These are phyloP conservation scores for Sedum album DNA, from an alignment of 164 flowering plant genomes.

Conservation along the genomic window DNA sequence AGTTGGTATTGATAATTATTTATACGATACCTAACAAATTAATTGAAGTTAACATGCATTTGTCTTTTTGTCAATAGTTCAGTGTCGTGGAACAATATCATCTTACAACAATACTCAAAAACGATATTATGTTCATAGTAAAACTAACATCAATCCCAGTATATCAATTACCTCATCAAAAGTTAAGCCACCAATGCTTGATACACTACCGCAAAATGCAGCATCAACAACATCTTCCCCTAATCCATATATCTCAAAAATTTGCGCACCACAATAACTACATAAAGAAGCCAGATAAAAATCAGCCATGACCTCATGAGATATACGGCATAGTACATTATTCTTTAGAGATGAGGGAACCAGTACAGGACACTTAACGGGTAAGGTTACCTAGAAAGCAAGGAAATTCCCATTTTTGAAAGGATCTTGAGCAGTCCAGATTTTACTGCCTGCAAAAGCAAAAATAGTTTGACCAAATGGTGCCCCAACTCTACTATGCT, in stretches of 20 bases:
- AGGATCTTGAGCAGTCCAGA: conserved; percentile 93
- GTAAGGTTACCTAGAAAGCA: conserved; percentile 75
- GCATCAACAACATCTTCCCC: conserved; percentile 82
- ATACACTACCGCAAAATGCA: conserved; percentile 82
- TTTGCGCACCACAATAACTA: conserved; percentile 98
- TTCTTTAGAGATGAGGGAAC: background rate
- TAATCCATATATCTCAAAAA: conserved; percentile 92
- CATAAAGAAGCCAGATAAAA: conserved; percentile 12
- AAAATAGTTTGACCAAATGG: background rate
- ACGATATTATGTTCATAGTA: conserved; percentile 14
- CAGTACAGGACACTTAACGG: background rate
- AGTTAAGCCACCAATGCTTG: conserved; percentile 79
- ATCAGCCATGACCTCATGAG: conserved; percentile 21
- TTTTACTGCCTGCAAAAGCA: conserved; percentile 65
- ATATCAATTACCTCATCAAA: conserved; percentile 91
- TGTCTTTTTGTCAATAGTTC: background rate
- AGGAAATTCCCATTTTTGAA: conserved; percentile 97
- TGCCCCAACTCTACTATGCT: background rate
- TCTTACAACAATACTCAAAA: conserved; percentile 30
- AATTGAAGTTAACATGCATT: background rate
- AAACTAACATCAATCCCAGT: conserved; percentile 41
- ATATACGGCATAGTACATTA: background rate
- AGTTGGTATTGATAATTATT: background rate
- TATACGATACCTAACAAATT: background rate
- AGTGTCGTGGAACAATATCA: background rate